Conservation (phyloP, 305 asterid species). For the Fraxinus ornus region DNA sequence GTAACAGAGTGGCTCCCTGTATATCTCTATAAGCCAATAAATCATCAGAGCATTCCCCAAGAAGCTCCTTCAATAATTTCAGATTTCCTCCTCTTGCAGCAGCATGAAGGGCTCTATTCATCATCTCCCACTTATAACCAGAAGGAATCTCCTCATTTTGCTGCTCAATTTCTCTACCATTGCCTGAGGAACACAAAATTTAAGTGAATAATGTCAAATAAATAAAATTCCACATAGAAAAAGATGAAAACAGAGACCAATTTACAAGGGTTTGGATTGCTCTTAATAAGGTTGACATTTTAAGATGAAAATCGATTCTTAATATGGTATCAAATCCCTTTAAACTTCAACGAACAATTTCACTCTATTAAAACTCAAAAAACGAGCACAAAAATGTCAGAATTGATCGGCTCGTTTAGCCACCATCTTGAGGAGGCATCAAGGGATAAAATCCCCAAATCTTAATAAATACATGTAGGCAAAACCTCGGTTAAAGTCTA, state of each 20-base stretch:
- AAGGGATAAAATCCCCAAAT: background rate
- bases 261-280: background rate
- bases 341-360: background rate
- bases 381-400: background rate
- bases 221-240: no score
- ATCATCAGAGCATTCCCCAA: constrained; percentile 57
- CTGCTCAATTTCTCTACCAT: constrained; percentile 38
- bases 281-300: background rate
- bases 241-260: background rate
- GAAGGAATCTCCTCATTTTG: constrained; percentile 54
- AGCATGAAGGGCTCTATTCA: constrained; percentile 85
- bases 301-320: no score
- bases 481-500: background rate
- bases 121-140: constrained; percentile 77
- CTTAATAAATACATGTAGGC: background rate
- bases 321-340: no score
- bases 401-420: background rate
- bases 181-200: constrained; percentile 28
- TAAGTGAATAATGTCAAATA: background rate
- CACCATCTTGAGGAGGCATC: background rate
- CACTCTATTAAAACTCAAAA: no score
- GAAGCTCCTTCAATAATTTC: constrained; percentile 62
- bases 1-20: constrained; percentile 71
- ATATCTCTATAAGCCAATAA: constrained; percentile 64
- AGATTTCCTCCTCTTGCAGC: constrained; percentile 94